These are phyloP conservation scores for Simplicillium sp. DNA, from an alignment of 2,329 filamentous ascomycete species.

Conservation along the genomic window DNA sequence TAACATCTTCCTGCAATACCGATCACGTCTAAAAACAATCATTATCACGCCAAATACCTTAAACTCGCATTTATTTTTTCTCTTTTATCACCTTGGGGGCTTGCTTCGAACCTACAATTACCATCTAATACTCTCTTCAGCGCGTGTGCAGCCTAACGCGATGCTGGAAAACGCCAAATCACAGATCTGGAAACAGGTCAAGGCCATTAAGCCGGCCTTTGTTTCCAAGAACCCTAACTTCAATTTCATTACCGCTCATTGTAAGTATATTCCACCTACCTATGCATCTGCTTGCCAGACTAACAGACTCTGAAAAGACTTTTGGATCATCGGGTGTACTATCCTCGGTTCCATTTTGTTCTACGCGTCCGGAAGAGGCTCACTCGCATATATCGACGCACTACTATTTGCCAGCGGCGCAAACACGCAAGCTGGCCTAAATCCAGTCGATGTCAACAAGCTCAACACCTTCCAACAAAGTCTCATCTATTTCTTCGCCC, in stretches of 20 bases:
- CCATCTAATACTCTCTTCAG: too few relatives aligned
- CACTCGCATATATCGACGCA: slow-evolving; percentile 73
- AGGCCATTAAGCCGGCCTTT: slow-evolving; percentile 45
- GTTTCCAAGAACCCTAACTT: slow-evolving; percentile 55
- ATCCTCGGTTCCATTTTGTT: slow-evolving; percentile 71
- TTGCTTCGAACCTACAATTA: too few relatives aligned
- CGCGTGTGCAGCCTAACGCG: too few relatives aligned
- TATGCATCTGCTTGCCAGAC: background rate
- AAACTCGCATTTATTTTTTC: too few relatives aligned
- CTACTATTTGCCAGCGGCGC: slow-evolving; percentile 80
- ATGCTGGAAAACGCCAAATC: slow-evolving; percentile 24
- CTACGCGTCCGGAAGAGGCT: slow-evolving; percentile 47
- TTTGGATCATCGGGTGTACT: slow-evolving; percentile 67
- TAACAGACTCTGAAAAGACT: slow-evolving; percentile 39
- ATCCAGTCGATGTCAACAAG: slow-evolving; percentile 62
- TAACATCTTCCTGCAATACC: slow-evolving; percentile 3
- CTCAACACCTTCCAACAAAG: slow-evolving; percentile 66
- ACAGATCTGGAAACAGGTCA: slow-evolving; percentile 31
- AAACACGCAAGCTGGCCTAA: slow-evolving; percentile 87
- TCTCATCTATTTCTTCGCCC: slow-evolving; percentile 60
- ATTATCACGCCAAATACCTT: too few relatives aligned
- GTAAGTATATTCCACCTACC: slow-evolving; percentile 34
- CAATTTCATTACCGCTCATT: slow-evolving; percentile 76
- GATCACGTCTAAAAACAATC: too few relatives aligned
- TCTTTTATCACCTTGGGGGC: too few relatives aligned